phyloP scores from a whole-genome alignment of 345 rosid species.

The Gossypium herbaceum region DNA sequence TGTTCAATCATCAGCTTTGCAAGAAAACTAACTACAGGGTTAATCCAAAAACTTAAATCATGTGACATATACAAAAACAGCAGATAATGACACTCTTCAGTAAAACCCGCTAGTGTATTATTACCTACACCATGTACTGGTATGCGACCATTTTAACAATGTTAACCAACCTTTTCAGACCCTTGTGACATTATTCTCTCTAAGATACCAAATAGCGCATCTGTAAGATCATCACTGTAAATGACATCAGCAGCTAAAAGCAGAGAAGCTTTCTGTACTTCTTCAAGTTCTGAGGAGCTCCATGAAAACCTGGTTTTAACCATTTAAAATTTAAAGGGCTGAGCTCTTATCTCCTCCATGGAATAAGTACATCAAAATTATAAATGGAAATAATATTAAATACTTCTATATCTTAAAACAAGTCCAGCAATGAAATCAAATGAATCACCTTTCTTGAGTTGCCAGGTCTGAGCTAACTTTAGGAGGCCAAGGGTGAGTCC shows the following conservation, averaged over 20 bases:
- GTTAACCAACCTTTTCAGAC: constrained; percentile 32
- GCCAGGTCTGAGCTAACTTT: constrained; percentile 19
- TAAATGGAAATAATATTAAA: constrained; percentile 1
- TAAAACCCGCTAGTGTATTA: not conserved
- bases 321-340: constrained; percentile 2
- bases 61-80: not conserved
- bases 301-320: constrained; percentile 39
- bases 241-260: constrained; percentile 70
- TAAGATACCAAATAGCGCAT: constrained; percentile 43
- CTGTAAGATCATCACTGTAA: constrained; percentile 60
- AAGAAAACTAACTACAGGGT: not conserved
- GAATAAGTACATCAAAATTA: not conserved
- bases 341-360: not conserved
- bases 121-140: not conserved
- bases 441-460: constrained; percentile 34
- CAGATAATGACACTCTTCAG: not conserved
- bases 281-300: constrained; percentile 47
- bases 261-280: constrained; percentile 43
- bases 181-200: constrained; percentile 47
- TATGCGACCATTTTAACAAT: not conserved
- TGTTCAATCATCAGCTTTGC: not conserved
- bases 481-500: constrained; percentile 71
- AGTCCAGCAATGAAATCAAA: constrained; percentile 10
- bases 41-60: not conserved
- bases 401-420: not conserved